Base-by-base conservation (phyloP, 352 stramenopile species). In the Pythium aristosporum region DNA sequence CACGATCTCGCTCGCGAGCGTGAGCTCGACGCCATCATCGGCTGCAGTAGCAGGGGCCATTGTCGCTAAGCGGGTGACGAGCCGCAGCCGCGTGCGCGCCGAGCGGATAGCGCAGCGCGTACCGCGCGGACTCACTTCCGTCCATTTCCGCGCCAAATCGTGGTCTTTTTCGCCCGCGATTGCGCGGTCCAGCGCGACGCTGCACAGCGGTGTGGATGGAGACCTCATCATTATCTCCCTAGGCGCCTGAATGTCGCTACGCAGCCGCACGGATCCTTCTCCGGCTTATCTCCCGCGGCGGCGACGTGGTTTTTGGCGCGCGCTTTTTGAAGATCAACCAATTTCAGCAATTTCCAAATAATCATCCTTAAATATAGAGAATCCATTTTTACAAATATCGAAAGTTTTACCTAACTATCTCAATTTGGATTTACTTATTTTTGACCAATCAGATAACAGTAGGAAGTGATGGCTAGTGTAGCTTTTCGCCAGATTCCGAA, bases 381-480 rank as follows among this genome's bases (percentile, higher is more conserved):
- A 61, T 53, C 12, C 54, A 28, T 0, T 63, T 61, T 10, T 2
- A 49, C 3, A 49, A 59, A 59, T 44, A 18, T 16, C 43, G 23
- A 49, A 5, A 46, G 3, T 10, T 4, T 16, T 52, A 1, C n/a
- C 20, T 52, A 28, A 42, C 3, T 12, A 12, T 23, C n/a, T 3
- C 23, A 23, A n/a, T 41, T 55, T 41, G 18, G 10, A 8, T 6
- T 39, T 10, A 1, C 1, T 2, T 21, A 11, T 18, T 57, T 57
- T 52, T 3, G 41, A 7, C 57, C 46, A 65, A 57, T 57, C 18
- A 44, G 12, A 39, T 15, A 30, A 0, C 21, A 2, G 5, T 37
- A 42, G 30, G 50, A 64, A 65, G 57, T 70, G 63, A 65, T 70
- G 63, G 63, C 49, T 42, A 53, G 50, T 55, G 46, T 57, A 56